These are phyloP conservation scores for Plenodomus tracheiphilus DNA, from an alignment of 2,329 filamentous ascomycete genomes.

Conservation along the genomic window DNA sequence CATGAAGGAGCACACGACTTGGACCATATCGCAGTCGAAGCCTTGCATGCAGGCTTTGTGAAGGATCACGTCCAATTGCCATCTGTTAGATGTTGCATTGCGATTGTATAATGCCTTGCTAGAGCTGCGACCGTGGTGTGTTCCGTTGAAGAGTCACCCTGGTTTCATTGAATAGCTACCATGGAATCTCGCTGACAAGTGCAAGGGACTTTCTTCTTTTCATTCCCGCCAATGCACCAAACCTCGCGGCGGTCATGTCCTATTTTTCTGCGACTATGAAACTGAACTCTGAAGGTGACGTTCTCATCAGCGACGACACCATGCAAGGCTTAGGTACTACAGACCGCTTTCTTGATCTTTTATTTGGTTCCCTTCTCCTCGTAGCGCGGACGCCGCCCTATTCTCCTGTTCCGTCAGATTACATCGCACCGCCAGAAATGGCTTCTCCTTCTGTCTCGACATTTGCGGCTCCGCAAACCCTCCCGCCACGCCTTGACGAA, in stretches of 20 bases:
- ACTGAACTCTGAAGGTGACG: slow-evolving; percentile 92
- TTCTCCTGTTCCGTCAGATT: slow-evolving; percentile 27
- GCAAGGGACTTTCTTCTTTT: slow-evolving; percentile 85
- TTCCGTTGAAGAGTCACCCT: neutral
- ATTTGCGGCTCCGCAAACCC: slow-evolving; percentile 30
- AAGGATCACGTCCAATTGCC: neutral
- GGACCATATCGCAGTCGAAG: neutral
- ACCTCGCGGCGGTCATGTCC: slow-evolving; percentile 79
- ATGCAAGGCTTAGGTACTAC: slow-evolving; percentile 93
- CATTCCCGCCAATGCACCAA: slow-evolving; percentile 70
- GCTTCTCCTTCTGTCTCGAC: slow-evolving; percentile 23
- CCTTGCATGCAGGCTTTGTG: neutral
- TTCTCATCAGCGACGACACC: slow-evolving; percentile 85
- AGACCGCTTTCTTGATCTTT: slow-evolving; percentile 66
- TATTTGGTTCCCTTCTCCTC: slow-evolving; percentile 76
- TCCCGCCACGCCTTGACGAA: slow-evolving; percentile 43
- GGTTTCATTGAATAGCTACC: neutral
- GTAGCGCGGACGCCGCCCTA: slow-evolving; percentile 59
- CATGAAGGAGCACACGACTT: neutral
- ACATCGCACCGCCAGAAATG: slow-evolving; percentile 33
- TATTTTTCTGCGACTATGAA: slow-evolving; percentile 91
- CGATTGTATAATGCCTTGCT: neutral
- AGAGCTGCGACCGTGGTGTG: slow-evolving; percentile 2
- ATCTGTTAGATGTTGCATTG: neutral
- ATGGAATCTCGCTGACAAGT: slow-evolving; percentile 16